Conservation (phyloP, 2,329 filamentous ascomycete genomes). For the Trichoderma sp. region DNA sequence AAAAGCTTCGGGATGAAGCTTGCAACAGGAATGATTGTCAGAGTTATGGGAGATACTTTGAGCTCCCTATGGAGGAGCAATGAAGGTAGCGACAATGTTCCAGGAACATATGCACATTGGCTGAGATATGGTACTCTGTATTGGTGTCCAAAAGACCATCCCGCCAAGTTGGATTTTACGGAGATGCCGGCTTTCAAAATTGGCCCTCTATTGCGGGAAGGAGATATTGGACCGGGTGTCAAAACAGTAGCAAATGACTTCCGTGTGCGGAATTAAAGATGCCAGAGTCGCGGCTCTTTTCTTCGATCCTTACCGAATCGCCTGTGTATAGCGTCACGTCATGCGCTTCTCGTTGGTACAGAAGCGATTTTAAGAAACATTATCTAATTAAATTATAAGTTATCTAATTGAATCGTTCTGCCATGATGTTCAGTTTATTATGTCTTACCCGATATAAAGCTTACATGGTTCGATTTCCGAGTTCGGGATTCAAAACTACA, state of each 20-base stretch:
- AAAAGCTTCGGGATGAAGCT: constrained; percentile 55
- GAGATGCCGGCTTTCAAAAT: constrained; percentile 38
- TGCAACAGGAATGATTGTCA: constrained; percentile 51
- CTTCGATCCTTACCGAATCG: background rate
- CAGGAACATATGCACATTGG: constrained; percentile 54
- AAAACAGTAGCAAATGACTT: background rate
- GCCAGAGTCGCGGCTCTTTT: background rate
- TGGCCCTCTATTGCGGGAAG: constrained; percentile 29
- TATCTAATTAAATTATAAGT: background rate
- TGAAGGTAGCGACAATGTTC: constrained; percentile 45
- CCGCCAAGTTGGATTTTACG: constrained; percentile 33
- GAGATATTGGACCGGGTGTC: background rate
- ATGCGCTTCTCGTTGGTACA: background rate
- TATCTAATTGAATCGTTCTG: background rate
- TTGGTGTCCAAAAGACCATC: constrained; percentile 44
- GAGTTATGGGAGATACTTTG: constrained; percentile 47
- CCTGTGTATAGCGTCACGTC: background rate
- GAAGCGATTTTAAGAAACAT: background rate
- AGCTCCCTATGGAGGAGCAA: constrained; percentile 52
- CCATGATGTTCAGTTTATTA: background rate
- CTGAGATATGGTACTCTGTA: constrained; percentile 47
- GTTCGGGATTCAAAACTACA: background rate
- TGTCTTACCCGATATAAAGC: background rate
- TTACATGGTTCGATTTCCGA: background rate
- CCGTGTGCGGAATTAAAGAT: background rate